Evolutionary conservation across 352 stramenopile species (phyloP).

Genomic region (Peronosclerospora sorghi): DNA sequence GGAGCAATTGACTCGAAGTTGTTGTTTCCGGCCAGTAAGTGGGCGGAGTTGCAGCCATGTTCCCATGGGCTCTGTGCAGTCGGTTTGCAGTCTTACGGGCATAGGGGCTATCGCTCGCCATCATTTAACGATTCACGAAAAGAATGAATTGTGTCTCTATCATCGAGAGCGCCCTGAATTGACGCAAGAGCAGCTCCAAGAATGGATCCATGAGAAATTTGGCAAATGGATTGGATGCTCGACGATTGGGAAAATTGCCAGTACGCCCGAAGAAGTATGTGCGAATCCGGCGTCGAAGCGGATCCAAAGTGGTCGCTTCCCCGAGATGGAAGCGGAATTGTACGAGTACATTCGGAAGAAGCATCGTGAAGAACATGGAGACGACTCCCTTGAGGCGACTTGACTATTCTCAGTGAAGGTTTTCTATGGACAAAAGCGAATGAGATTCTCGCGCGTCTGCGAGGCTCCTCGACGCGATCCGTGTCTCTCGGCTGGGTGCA

Average conservation of each 20-base stretch:
- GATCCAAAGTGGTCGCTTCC: conserved; percentile 24
- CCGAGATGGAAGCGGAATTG: conserved; percentile 23
- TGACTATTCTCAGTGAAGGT: conserved; percentile 14
- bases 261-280: conserved; percentile 17
- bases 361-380: not conserved
- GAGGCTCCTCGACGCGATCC: conserved; percentile 4
- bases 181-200: conserved; percentile 29
- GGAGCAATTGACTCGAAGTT: too few species aligned
- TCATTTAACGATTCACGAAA: conserved; percentile 29
- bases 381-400: conserved; percentile 1
- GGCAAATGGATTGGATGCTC: conserved; percentile 27
- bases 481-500: conserved; percentile 29
- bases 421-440: conserved; percentile 26
- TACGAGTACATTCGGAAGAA: conserved; percentile 10
- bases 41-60: too few species aligned
- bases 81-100: too few species aligned
- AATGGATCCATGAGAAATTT: conserved; percentile 21
- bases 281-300: conserved; percentile 22
- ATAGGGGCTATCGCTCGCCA: conserved; percentile 18
- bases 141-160: conserved; percentile 22
- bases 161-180: conserved; percentile 17
- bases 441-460: conserved; percentile 18
- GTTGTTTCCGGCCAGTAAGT: too few species aligned
- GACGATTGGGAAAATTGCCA: conserved; percentile 27
- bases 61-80: too few species aligned